These are phyloP conservation scores for Pseudisothecium myosuroides DNA, from an alignment of 225 moss, liverwort and hornwort genomes.

Conservation along the genomic window DNA sequence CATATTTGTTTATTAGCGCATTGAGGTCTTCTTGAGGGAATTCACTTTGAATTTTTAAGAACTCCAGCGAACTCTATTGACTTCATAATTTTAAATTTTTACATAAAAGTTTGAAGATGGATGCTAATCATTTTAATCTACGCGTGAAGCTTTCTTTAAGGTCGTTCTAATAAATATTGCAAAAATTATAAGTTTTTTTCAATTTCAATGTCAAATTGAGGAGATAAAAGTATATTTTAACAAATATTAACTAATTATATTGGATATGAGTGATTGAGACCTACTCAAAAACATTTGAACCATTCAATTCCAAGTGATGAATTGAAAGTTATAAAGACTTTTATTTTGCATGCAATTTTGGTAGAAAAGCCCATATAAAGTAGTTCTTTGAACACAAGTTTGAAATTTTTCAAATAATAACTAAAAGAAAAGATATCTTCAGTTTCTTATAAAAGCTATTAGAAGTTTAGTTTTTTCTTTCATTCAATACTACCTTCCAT, in stretches of 20 bases:
- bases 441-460: not conserved
- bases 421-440: not conserved
- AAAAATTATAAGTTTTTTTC: no score
- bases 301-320: not conserved
- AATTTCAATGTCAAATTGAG: not conserved
- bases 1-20: no score
- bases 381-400: not conserved
- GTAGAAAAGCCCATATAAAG: not conserved
- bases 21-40: not conserved
- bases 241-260: not conserved
- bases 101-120: no score
- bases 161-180: not conserved
- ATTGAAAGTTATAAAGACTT: not conserved
- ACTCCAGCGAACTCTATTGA: accelerated
- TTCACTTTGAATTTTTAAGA: not conserved
- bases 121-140: not conserved
- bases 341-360: not conserved
- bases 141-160: not conserved
- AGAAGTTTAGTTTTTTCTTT: not conserved
- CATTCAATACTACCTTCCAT: accelerated
- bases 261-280: not conserved
- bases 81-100: not conserved
- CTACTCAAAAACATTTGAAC: not conserved
- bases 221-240: not conserved
- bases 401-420: not conserved